Conservation (phyloP, 352 stramenopile species). For the Globisporangium sylvaticum region DNA sequence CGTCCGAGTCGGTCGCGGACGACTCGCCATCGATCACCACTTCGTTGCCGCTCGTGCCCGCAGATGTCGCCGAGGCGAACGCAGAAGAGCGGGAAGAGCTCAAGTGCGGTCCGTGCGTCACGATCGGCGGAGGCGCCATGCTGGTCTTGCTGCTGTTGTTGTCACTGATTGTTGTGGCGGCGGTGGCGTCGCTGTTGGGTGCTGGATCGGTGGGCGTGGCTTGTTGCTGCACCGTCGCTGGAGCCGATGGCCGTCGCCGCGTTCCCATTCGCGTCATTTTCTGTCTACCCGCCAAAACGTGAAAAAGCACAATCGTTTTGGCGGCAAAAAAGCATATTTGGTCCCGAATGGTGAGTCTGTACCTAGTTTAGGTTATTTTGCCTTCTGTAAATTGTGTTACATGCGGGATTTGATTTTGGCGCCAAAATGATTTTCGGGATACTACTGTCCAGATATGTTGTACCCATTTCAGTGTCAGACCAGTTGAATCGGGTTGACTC, state of each 20-base stretch:
- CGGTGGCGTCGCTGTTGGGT: background rate
- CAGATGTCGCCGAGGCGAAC: background rate
- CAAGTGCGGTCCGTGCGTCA: background rate
- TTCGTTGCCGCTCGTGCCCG: slow-evolving; percentile 27
- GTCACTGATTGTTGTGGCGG: background rate
- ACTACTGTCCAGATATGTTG: background rate
- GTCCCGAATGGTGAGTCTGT: background rate
- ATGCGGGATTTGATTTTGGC: background rate
- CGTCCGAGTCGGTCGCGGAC: slow-evolving; percentile 39
- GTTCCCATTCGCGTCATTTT: slow-evolving; percentile 6
- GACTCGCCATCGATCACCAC: slow-evolving; percentile 75
- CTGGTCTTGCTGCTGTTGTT: background rate
- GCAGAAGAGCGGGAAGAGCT: background rate
- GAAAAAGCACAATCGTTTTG: no score
- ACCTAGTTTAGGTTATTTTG: background rate
- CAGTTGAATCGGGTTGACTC: background rate
- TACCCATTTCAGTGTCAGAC: background rate
- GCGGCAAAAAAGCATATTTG: background rate
- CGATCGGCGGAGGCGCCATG: background rate
- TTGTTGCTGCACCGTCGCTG: background rate
- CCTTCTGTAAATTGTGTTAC: no score
- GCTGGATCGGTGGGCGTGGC: background rate
- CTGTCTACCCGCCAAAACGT: background rate
- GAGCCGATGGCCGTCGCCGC: background rate
- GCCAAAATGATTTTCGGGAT: background rate